A percentile compares a stretch with the other conserved stretches of the same genome.
These are phyloP conservation scores for Trametes sp. DNA, from an alignment of 1,284 basidiomycete genomes.

Conservation along the genomic window DNA sequence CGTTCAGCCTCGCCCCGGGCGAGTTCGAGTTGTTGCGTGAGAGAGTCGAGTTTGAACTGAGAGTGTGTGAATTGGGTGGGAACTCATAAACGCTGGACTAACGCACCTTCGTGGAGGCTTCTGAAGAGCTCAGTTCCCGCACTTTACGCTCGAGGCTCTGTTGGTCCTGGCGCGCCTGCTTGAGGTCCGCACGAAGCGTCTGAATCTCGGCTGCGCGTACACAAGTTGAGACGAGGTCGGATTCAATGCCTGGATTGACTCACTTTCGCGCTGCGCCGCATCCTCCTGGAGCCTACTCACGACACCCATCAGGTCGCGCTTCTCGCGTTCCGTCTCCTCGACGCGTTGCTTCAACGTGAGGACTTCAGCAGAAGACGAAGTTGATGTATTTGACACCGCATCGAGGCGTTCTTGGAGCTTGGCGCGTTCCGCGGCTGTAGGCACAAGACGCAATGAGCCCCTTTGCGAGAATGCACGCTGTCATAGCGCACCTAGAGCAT, in stretches of 20 bases:
- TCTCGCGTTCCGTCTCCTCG: slow-evolving; percentile 80
- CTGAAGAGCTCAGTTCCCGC: slow-evolving; percentile 71
- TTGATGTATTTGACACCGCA: slow-evolving; percentile 59
- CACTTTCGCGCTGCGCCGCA: slow-evolving; percentile 70
- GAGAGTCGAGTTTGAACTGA: slow-evolving; percentile 82
- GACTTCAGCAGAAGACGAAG: slow-evolving; percentile 66
- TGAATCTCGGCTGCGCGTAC: slow-evolving; percentile 67
- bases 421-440: slow-evolving; percentile 57
- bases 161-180: slow-evolving; percentile 78
- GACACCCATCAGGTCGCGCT: slow-evolving; percentile 77
- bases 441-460: slow-evolving; percentile 6
- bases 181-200: slow-evolving; percentile 69
- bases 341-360: slow-evolving; percentile 63
- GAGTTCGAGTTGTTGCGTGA: slow-evolving; percentile 80
- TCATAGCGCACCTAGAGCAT: slow-evolving; percentile 62
- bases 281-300: slow-evolving; percentile 80
- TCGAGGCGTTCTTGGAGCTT: slow-evolving; percentile 63
- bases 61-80: background rate
- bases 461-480: background rate
- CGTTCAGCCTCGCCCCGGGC: slow-evolving; percentile 77
- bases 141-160: slow-evolving; percentile 69
- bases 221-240: background rate
- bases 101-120: slow-evolving; percentile 73
- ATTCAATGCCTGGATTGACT: slow-evolving; percentile 14
- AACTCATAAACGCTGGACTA: background rate